Conservation (phyloP, 345 rosid species). For the Lagerstroemia speciosa region DNA sequence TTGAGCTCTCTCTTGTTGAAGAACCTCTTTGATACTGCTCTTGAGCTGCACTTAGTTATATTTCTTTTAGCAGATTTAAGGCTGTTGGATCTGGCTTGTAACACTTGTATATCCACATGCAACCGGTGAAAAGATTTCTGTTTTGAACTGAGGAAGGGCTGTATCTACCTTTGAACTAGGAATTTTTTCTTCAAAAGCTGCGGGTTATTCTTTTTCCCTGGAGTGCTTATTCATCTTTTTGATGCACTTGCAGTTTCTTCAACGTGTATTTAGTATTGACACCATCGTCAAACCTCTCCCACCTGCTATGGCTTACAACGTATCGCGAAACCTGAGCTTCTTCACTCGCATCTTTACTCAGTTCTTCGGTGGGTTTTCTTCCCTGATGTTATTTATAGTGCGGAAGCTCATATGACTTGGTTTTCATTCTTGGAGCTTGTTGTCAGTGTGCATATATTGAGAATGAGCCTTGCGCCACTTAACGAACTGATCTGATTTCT, state of each 20-base stretch:
- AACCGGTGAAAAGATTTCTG: background rate
- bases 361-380: conserved; percentile 67
- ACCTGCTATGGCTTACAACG: conserved; percentile 76
- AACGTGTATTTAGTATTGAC: conserved; percentile 80
- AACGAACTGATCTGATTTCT: conserved; percentile 2
- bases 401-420: background rate
- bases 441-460: background rate
- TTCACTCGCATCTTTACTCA: conserved; percentile 94
- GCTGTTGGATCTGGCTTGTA: background rate
- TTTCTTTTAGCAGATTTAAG: background rate
- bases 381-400: background rate
- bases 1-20: background rate
- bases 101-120: background rate
- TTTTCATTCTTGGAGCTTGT: background rate
- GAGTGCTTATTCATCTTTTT: background rate
- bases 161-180: background rate
- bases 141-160: background rate
- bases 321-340: conserved; percentile 88
- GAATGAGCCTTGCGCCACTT: background rate
- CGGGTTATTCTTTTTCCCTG: background rate
- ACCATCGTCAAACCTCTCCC: conserved; percentile 97
- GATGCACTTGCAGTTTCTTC: conserved; percentile 57
- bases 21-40: background rate
- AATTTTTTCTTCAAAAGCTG: background rate
- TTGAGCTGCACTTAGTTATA: background rate